phyloP scores from a whole-genome alignment of 441 rosid species.

The Populus trichocarpa region DNA sequence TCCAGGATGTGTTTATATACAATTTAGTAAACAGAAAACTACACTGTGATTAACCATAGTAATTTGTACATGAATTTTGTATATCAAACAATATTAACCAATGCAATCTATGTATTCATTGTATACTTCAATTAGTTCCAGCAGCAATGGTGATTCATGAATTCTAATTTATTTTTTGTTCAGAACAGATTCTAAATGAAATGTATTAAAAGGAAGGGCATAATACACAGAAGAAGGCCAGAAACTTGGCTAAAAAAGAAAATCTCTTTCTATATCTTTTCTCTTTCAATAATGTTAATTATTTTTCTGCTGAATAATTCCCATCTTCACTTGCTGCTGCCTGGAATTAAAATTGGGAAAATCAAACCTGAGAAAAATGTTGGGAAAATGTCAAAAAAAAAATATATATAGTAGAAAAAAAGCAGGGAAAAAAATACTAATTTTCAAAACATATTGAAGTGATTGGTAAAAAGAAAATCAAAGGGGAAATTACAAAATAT shows the following conservation, averaged over 20 bases:
- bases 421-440: not conserved
- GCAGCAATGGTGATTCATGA: conserved; percentile 5
- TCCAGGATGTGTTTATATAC: not conserved
- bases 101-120: not conserved
- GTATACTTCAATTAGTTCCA: not conserved
- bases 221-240: too few species aligned
- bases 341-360: not conserved
- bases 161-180: not conserved
- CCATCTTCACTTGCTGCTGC: too few species aligned
- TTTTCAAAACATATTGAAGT: not conserved
- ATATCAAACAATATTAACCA: not conserved
- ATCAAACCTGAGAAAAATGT: not conserved
- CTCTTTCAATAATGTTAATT: not conserved
- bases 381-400: not conserved
- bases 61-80: not conserved
- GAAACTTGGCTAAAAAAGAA: not conserved
- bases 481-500: not conserved
- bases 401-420: not conserved
- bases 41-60: not conserved
- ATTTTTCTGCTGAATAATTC: not conserved
- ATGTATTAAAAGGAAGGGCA: not conserved
- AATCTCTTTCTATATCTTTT: not conserved
- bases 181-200: not conserved
- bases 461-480: not conserved
- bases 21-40: not conserved